phyloP scores from a whole-genome alignment of 2,329 filamentous ascomycete genomes.

The Cercospora brassicicola region DNA sequence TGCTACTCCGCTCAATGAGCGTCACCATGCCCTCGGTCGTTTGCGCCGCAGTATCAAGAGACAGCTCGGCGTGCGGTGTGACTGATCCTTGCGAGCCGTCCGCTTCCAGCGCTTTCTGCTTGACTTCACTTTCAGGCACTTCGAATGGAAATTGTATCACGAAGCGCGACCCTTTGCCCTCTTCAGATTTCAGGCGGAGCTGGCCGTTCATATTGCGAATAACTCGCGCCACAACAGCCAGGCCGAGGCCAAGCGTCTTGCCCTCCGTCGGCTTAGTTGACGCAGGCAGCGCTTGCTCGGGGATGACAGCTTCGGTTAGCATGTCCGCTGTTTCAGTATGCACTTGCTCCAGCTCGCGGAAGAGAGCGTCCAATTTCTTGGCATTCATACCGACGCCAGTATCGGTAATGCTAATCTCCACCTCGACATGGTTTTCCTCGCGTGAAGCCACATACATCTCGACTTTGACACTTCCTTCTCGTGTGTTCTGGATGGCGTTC shows the following conservation, averaged over 20 bases:
- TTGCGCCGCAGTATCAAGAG: conserved; percentile 13
- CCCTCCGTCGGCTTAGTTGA: conserved; percentile 35
- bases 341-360: conserved; percentile 67
- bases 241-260: conserved; percentile 70
- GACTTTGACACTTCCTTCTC: conserved; percentile 65
- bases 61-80: conserved; percentile 30
- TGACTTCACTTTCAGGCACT: conserved; percentile 51
- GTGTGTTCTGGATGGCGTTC: conserved; percentile 80
- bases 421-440: conserved; percentile 55
- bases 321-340: conserved; percentile 54
- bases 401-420: conserved; percentile 76
- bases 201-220: conserved; percentile 91
- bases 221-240: conserved; percentile 84
- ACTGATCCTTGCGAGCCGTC: conserved; percentile 26
- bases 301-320: conserved; percentile 42
- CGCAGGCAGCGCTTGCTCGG: conserved; percentile 35
- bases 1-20: conserved; percentile 56
- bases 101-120: conserved; percentile 22
- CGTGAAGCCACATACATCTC: conserved; percentile 65
- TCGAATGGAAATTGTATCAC: conserved; percentile 76
- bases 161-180: conserved; percentile 79
- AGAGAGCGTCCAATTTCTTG: conserved; percentile 59
- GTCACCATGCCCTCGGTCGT: conserved; percentile 56
- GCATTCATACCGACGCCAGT: conserved; percentile 67
- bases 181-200: conserved; percentile 77